phyloP scores from a whole-genome alignment of 2,329 filamentous ascomycete genomes.

The Pestalotiopsis sp. region DNA sequence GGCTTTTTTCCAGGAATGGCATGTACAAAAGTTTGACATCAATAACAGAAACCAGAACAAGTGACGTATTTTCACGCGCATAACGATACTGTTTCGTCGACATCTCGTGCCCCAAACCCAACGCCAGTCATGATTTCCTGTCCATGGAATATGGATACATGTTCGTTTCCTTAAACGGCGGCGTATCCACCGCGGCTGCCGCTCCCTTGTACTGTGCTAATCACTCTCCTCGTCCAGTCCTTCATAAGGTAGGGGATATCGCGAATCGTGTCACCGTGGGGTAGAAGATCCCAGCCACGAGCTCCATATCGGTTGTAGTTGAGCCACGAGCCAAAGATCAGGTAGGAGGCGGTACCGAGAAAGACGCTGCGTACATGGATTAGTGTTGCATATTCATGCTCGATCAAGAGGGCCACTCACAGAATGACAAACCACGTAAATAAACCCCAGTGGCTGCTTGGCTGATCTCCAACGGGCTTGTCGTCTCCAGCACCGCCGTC shows the following conservation, averaged over 20 bases:
- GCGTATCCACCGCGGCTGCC: slow-evolving; percentile 90
- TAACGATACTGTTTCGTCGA: neutral
- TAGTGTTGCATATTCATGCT: neutral
- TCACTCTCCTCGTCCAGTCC: slow-evolving; percentile 78
- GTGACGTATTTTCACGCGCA: neutral
- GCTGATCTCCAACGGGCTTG: slow-evolving; percentile 36
- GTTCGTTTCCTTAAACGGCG: slow-evolving; percentile 62
- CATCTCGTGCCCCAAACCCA: neutral
- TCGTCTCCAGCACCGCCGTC: slow-evolving; percentile 22
- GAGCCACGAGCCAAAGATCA: slow-evolving; percentile 98
- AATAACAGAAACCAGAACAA: neutral
- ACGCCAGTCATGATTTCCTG: neutral
- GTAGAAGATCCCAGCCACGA: slow-evolving; percentile 90
- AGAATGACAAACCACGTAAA: slow-evolving; percentile 97
- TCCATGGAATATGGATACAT: too few species aligned
- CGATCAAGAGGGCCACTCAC: slow-evolving; percentile 53
- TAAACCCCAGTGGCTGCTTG: slow-evolving; percentile 77
- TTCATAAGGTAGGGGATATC: slow-evolving; percentile 91
- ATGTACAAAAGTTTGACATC: neutral
- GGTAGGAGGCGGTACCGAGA: slow-evolving; percentile 80
- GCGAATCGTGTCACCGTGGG: slow-evolving; percentile 87
- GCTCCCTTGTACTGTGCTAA: slow-evolving; percentile 81
- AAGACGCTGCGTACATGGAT: slow-evolving; percentile 64
- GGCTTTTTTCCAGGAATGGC: neutral
- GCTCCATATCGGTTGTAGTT: slow-evolving; percentile 98